Percentiles rank a stretch among this genome's conserved stretches.
These are phyloP conservation scores for Xylariaceae sp. DNA, from an alignment of 2,329 filamentous ascomycete species.

Conservation along the genomic window DNA sequence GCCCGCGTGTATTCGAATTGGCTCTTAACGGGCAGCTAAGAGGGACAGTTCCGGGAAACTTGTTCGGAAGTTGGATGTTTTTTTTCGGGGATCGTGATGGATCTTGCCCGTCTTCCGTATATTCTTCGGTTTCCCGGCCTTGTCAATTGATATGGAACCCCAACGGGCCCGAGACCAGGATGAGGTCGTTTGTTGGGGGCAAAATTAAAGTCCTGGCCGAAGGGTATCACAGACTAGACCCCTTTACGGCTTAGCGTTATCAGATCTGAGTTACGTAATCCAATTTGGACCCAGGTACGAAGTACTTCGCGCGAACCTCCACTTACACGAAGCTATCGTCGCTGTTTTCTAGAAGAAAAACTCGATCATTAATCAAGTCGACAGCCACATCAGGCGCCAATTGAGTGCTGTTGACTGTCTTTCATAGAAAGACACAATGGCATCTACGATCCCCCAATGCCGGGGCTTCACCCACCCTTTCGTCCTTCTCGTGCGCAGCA, in stretches of 20 bases:
- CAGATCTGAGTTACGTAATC: background rate
- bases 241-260: background rate
- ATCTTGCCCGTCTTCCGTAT: constrained; percentile 11
- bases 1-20: constrained; percentile 3
- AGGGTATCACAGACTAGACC: too few relatives aligned
- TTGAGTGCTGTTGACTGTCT: background rate
- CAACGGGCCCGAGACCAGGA: constrained; percentile 8
- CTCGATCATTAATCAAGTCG: background rate
- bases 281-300: background rate
- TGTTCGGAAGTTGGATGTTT: constrained; percentile 24
- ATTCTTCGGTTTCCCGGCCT: constrained; percentile 29
- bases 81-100: constrained; percentile 2
- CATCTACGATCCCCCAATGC: constrained; percentile 21
- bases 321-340: background rate
- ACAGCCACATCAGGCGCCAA: too few relatives aligned
- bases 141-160: background rate
- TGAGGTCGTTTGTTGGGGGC: background rate
- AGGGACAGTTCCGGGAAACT: background rate
- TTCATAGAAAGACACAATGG: constrained; percentile 18
- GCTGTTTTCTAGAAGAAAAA: background rate
- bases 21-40: background rate
- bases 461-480: constrained; percentile 30
- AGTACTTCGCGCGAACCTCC: background rate
- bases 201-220: background rate
- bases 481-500: constrained; percentile 26